Evolutionary conservation across 2,329 filamentous ascomycete species (phyloP).

Genomic region (Claviceps humidiphila): DNA sequence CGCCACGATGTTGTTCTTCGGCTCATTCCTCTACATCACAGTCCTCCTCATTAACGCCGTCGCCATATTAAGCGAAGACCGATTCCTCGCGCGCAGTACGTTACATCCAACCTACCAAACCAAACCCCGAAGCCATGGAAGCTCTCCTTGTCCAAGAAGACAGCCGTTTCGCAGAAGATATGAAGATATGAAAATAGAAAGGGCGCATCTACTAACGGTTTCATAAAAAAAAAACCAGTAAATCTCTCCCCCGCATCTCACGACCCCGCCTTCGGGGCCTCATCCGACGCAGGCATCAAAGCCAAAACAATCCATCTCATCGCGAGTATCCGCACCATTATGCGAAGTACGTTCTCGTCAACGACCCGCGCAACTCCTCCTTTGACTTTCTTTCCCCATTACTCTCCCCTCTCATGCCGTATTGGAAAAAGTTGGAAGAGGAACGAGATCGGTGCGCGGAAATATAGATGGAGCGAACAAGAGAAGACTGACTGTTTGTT

Average conservation of each 20-base stretch:
- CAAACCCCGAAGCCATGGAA: neutral
- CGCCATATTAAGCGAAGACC: constrained; percentile 86
- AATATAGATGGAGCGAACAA: neutral
- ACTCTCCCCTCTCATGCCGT: neutral
- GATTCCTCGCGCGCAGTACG: constrained; percentile 63
- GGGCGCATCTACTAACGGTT: neutral
- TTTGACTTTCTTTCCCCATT: neutral
- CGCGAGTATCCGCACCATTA: constrained; percentile 76
- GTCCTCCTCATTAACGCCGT: constrained; percentile 89
- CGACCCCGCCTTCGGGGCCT: constrained; percentile 68
- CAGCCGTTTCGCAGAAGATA: neutral
- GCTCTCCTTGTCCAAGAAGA: neutral
- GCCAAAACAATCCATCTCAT: constrained; percentile 82
- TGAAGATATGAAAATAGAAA: neutral
- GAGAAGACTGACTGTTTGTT: neutral
- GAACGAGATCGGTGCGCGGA: no score
- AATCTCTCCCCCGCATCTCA: constrained; percentile 60
- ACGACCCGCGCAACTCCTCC: neutral
- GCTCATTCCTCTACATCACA: constrained; percentile 62
- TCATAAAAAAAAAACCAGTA: constrained; percentile 27
- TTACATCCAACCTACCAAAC: neutral
- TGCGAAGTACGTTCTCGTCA: constrained; percentile 54
- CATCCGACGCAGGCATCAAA: constrained; percentile 65
- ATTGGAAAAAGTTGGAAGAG: neutral
- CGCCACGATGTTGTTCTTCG: constrained; percentile 51